A percentile compares a stretch with the other conserved stretches of the same genome.
Conservation (phyloP, 306 rosid genomes). For the Malus domestica region DNA sequence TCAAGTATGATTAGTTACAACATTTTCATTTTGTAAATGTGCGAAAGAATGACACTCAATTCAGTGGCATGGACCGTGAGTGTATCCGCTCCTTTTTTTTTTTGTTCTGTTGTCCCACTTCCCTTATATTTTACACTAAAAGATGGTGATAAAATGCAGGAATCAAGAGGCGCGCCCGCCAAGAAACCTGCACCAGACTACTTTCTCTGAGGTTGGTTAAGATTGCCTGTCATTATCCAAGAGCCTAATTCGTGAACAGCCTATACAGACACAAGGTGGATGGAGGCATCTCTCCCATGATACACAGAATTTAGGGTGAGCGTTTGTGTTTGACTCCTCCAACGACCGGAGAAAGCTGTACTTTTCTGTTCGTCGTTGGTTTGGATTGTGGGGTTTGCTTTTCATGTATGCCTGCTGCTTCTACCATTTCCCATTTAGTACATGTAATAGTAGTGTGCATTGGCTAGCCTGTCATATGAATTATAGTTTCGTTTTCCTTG, state of each 20-base stretch:
- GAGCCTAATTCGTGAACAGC: conserved; percentile 32
- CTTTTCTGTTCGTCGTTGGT: conserved; percentile 19
- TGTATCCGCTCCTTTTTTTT: neutral
- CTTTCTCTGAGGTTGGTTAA: conserved; percentile 49
- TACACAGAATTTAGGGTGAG: conserved; percentile 5
- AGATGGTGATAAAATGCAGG: conserved; percentile 37
- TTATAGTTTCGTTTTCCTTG: conserved; percentile 33
- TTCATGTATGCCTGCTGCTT: conserved; percentile 32
- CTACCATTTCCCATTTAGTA: conserved; percentile 25
- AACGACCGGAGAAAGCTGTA: conserved; percentile 22
- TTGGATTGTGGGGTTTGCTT: conserved; percentile 30
- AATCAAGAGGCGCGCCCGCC: conserved; percentile 83
- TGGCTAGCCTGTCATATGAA: conserved; percentile 23
- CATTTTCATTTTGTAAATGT: neutral
- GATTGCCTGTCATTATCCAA: conserved; percentile 9
- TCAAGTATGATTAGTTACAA: neutral
- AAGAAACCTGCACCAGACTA: conserved; percentile 98
- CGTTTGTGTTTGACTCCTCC: conserved; percentile 19
- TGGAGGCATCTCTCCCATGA: conserved; percentile 15
- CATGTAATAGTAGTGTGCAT: conserved; percentile 42
- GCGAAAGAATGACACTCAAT: neutral
- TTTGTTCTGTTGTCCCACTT: neutral
- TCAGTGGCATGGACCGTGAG: neutral
- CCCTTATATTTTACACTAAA: neutral
- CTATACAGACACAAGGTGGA: conserved; percentile 22